Percentiles rank a stretch among this genome's conserved stretches.
phyloP scores from a whole-genome alignment of 106 monocot species.

The Dendrobium nobile region DNA sequence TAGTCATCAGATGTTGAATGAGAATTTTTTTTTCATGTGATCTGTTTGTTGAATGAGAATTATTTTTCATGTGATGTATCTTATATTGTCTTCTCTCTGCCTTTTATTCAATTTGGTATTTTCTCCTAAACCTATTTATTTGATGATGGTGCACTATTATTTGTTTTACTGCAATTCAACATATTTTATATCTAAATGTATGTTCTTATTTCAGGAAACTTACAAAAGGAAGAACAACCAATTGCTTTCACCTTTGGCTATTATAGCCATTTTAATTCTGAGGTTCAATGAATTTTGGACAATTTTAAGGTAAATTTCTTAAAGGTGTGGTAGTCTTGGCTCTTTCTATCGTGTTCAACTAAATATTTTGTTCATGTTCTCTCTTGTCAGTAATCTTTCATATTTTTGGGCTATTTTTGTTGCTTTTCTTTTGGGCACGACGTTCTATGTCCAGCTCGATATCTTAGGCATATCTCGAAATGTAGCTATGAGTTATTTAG shows the following conservation, averaged over 20 bases:
- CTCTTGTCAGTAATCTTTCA: conserved; percentile 60
- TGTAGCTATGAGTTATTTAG: conserved; percentile 59
- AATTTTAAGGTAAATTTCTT: conserved; percentile 53
- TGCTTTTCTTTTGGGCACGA: conserved; percentile 65
- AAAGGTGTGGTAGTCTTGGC: not conserved
- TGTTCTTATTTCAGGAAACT: conserved; percentile 56
- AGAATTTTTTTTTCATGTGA: too few species aligned
- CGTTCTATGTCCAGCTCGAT: conserved; percentile 92
- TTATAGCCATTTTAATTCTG: conserved; percentile 61
- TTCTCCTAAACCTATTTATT: too few species aligned
- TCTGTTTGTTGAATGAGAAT: too few species aligned
- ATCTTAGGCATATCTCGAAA: conserved; percentile 64
- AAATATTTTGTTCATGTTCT: not conserved
- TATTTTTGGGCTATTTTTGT: conserved; percentile 76
- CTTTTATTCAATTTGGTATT: not conserved
- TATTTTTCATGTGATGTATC: too few species aligned
- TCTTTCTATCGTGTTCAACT: not conserved
- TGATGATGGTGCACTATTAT: not conserved
- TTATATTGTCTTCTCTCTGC: not conserved
- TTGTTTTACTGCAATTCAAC: not conserved
- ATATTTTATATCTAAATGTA: not conserved
- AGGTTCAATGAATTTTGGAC: conserved; percentile 97
- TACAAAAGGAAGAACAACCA: conserved; percentile 81
- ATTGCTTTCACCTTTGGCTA: conserved; percentile 93
- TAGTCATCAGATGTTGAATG: too few species aligned